Percentiles rank a stretch among this genome's conserved stretches.
Evolutionary conservation across 805 yeast species (phyloP).

Genomic region (Yamadazyma ubonensis): DNA sequence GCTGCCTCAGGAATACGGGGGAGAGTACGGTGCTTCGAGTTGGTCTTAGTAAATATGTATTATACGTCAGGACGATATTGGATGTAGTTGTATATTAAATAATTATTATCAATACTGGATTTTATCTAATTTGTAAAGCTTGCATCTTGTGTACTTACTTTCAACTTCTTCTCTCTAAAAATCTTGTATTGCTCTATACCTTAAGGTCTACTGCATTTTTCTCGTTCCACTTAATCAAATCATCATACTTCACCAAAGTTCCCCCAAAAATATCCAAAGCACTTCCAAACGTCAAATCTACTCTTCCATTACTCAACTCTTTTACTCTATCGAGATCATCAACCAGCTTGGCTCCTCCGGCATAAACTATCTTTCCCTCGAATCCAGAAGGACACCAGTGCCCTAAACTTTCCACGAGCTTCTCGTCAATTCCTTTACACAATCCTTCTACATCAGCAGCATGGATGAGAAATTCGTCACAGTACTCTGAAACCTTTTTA

Average conservation of each 20-base stretch:
- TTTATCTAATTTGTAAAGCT: no score
- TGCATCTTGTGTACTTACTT: no score
- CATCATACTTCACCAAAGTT: constrained; percentile 66
- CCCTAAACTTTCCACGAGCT: constrained; percentile 66
- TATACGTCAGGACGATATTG: no score
- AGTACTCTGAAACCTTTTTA: constrained; percentile 53
- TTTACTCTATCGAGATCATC: constrained; percentile 68
- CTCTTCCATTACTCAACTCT: constrained; percentile 70
- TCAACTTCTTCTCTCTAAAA: no score
- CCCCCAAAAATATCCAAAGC: constrained; percentile 97
- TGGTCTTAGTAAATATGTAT: constrained; percentile 29
- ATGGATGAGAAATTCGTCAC: constrained; percentile 87
- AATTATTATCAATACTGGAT: no score
- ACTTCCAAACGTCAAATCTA: constrained; percentile 91
- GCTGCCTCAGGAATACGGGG: constrained; percentile 22
- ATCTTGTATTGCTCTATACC: no score
- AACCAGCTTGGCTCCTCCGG: constrained; percentile 89
- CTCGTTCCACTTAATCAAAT: constrained; percentile 72
- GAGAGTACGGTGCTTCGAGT: constrained; percentile 36
- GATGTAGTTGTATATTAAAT: no score
- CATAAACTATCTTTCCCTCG: constrained; percentile 79
- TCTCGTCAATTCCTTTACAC: constrained; percentile 87
- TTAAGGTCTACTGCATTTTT: background rate
- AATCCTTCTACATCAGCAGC: constrained; percentile 99
- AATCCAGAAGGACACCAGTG: constrained; percentile 65